Conservation (phyloP, 257 asterid genomes). For the Petunia secreta region DNA sequence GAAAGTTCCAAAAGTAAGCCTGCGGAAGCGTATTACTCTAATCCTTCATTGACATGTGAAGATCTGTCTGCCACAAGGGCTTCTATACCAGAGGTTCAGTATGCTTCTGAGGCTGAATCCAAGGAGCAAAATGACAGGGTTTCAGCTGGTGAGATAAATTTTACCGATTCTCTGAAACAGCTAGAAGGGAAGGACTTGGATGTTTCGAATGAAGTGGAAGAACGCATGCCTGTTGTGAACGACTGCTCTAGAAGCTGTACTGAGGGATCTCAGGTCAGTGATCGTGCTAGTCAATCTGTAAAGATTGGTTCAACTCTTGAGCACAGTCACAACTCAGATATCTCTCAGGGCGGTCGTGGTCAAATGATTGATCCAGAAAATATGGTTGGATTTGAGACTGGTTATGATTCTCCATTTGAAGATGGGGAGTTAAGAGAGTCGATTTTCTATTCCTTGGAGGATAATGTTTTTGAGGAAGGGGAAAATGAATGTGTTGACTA, state of each 20-base stretch:
- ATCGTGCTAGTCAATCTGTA: conserved; percentile 36
- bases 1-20: conserved; percentile 36
- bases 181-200: conserved; percentile 10
- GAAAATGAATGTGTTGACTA: conserved; percentile 70
- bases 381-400: conserved; percentile 43
- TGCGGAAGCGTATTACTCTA: conserved; percentile 27
- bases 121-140: conserved; percentile 31
- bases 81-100: conserved; percentile 35
- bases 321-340: conserved; percentile 43
- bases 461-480: conserved; percentile 44
- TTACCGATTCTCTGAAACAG: conserved; percentile 32
- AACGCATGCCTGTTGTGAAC: conserved; percentile 25
- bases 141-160: neutral
- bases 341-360: conserved; percentile 43
- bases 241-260: conserved; percentile 43
- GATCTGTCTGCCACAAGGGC: conserved; percentile 42
- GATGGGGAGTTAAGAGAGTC: conserved; percentile 89
- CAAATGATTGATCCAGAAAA: conserved; percentile 37
- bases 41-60: conserved; percentile 31
- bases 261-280: conserved; percentile 38
- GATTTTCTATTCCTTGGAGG: conserved; percentile 60
- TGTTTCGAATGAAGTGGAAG: conserved; percentile 33
- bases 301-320: conserved; percentile 37
- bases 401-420: conserved; percentile 85
- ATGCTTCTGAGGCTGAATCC: conserved; percentile 32